phyloP scores from a whole-genome alignment of 2,329 filamentous ascomycete species.

The Penicillium psychrosexuale region DNA sequence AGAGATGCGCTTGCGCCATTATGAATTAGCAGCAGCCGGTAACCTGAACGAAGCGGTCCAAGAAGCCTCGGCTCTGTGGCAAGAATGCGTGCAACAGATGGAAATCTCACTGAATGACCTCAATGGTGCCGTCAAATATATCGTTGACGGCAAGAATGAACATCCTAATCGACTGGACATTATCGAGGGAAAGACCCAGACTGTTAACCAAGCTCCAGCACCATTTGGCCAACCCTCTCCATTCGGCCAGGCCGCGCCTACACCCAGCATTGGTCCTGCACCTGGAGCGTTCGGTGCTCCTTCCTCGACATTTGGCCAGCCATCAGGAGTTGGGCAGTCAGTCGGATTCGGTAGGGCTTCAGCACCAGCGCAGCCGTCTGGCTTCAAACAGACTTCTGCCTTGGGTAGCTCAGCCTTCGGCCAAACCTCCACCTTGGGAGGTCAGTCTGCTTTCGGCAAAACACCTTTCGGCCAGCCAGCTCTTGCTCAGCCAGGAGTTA shows the following conservation, averaged over 20 bases:
- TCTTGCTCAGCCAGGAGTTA: background rate
- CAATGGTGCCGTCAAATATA: conserved; percentile 68
- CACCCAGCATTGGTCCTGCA: background rate
- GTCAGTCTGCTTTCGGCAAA: conserved; percentile 36
- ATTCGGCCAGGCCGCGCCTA: conserved; percentile 25
- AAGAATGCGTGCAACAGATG: conserved; percentile 67
- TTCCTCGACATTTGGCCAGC: conserved; percentile 21
- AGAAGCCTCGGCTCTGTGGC: conserved; percentile 55
- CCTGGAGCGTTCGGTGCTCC: conserved; percentile 20
- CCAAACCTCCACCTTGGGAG: conserved; percentile 21
- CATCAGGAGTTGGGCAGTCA: conserved; percentile 21
- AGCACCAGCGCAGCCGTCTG: conserved; percentile 16
- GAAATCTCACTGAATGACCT: conserved; percentile 66
- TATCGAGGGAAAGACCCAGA: conserved; percentile 31
- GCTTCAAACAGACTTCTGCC: conserved; percentile 18
- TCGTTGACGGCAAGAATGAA: conserved; percentile 62
- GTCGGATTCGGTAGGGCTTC: conserved; percentile 25
- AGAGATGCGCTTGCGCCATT: conserved; percentile 73
- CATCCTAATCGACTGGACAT: conserved; percentile 72
- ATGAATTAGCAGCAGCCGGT: conserved; percentile 61
- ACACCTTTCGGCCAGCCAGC: conserved; percentile 25
- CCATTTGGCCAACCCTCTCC: conserved; percentile 25
- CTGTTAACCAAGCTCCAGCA: conserved; percentile 11
- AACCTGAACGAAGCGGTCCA: conserved; percentile 55
- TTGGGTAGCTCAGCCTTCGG: conserved; percentile 17